phyloP scores from a whole-genome alignment of 805 yeast genomes.

The Candida ponderosae region DNA sequence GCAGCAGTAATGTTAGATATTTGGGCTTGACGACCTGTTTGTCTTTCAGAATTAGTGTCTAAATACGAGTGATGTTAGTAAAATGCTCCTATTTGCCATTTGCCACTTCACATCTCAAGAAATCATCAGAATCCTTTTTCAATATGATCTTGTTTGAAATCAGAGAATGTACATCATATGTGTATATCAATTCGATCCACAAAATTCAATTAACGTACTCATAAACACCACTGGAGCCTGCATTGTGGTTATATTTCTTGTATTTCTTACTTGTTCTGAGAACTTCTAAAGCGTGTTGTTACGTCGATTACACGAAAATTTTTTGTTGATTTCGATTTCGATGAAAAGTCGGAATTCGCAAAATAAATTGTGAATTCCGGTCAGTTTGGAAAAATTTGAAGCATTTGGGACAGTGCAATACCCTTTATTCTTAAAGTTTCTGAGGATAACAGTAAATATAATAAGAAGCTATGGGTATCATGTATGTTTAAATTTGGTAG shows the following conservation, averaged over 20 bases:
- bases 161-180: too few relatives aligned
- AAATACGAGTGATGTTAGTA: conserved; percentile 1
- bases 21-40: conserved; percentile 96
- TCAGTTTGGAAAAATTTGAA: too few relatives aligned
- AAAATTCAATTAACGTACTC: conserved; percentile 30
- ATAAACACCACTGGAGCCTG: conserved; percentile 82
- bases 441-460: neutral
- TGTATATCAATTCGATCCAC: conserved; percentile 6
- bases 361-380: too few relatives aligned
- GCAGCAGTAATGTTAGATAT: conserved; percentile 97
- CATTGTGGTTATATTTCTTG: conserved; percentile 27
- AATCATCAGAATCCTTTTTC: neutral
- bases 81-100: neutral
- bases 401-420: too few relatives aligned
- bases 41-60: conserved; percentile 84
- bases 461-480: neutral
- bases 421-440: neutral
- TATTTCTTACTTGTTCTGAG: neutral
- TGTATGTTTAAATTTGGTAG: neutral
- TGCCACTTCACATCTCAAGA: neutral
- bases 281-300: neutral
- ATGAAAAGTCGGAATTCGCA: neutral
- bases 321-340: conserved; percentile 1
- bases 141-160: too few relatives aligned
- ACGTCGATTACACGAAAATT: neutral